Base-by-base conservation (phyloP, 2,329 filamentous ascomycete species). In the Mycosphaerelloides madeirae region DNA sequence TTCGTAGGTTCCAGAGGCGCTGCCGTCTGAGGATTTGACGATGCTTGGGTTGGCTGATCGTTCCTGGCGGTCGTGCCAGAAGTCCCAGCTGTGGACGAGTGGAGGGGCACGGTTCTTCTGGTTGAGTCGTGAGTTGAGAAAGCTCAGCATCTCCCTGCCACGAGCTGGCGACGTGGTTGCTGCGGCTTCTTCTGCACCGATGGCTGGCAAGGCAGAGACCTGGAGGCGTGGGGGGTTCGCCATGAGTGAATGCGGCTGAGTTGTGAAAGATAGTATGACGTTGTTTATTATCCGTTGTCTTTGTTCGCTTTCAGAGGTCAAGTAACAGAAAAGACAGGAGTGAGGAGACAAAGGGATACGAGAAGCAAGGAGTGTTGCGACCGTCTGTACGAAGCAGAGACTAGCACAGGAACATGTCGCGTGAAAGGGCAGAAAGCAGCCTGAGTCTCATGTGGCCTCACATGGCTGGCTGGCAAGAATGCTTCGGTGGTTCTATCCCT, bases 81-180 rank as follows among this genome's bases (percentile, higher is more conserved):
- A 76, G 53, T 73, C 67, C 73, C 73, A 76, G 47, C 64, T 64
- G 62, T 74, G 72, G 43, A 72, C 68, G 41, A 76, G 68, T n/a
- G 73, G 70, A 38, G 72, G 73, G 5, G 72, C 66, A 37, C 71
- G 68, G 32, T 72, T 66, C 39, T 68, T 68, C 43, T 69, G 67
- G 18, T 52, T 49, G 2, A 64, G 60, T 18, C 61, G 56, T 40
- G 59, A 46, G 56, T 65, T 58, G 22, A 65, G 54, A 55, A 64
- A 64, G 49, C 61, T 60, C 44, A 68, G 81, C 80, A 89, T 89
- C 44, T 85, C 85, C 67, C 84, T 81, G 66, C 86, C 84, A 59
- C 85, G 83, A 43, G 85, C 84, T 19, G 85, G 84, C 8, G 85
- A 86, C 53, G 75, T 73, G 32, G 79, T 81, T 61, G 78, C 79